phyloP scores from a whole-genome alignment of 2,329 filamentous ascomycete species.

The Aspergillus thermomutatus region DNA sequence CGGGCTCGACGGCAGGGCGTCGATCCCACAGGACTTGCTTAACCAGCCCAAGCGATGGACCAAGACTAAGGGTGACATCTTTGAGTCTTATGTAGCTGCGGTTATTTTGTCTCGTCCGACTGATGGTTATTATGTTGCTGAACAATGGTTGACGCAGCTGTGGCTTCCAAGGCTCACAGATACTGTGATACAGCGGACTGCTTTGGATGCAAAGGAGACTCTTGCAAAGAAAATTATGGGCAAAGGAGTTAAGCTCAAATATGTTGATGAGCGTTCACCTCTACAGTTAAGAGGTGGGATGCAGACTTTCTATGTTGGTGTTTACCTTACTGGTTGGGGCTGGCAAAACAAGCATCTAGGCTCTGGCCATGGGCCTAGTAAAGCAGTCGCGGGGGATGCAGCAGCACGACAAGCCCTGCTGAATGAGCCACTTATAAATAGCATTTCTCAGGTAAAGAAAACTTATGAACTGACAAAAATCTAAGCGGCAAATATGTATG shows the following conservation, averaged over 20 bases:
- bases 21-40: constrained; percentile 50
- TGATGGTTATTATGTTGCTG: constrained; percentile 59
- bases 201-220: constrained; percentile 51
- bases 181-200: constrained; percentile 22
- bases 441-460: constrained; percentile 36
- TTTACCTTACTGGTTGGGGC: constrained; percentile 49
- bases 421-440: constrained; percentile 37
- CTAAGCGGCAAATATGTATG: neutral
- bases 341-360: constrained; percentile 44
- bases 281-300: constrained; percentile 33
- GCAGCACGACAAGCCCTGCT: constrained; percentile 42
- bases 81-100: constrained; percentile 86
- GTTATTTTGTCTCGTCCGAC: constrained; percentile 65
- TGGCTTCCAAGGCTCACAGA: constrained; percentile 65
- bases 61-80: constrained; percentile 81
- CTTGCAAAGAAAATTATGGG: constrained; percentile 53
- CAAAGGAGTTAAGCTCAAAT: constrained; percentile 59
- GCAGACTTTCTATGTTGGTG: constrained; percentile 43
- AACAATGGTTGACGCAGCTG: constrained; percentile 69
- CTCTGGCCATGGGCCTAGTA: constrained; percentile 44
- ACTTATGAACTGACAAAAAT: constrained; percentile 8
- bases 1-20: constrained; percentile 63
- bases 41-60: constrained; percentile 53
- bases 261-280: constrained; percentile 46
- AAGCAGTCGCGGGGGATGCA: constrained; percentile 43